Percentiles rank a stretch among this genome's conserved stretches.
phyloP scores from a whole-genome alignment of 2,329 filamentous ascomycete species.

The Dactylellina sp. region DNA sequence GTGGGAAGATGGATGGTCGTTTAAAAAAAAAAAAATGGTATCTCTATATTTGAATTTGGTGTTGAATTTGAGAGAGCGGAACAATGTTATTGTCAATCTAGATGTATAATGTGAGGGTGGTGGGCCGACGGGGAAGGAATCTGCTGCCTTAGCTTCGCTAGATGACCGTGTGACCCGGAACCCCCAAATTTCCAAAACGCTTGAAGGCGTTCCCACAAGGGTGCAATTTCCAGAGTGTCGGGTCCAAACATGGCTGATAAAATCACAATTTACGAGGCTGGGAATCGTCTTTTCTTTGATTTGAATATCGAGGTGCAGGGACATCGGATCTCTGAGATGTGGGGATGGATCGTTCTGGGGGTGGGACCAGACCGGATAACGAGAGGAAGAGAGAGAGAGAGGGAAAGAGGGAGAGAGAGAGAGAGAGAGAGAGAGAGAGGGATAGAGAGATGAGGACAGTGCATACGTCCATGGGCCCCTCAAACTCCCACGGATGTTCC shows the following conservation, averaged over 20 bases:
- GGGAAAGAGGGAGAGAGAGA: too few species aligned
- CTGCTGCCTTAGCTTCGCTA: constrained; percentile 34
- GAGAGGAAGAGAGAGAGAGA: neutral
- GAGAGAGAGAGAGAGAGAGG: too few species aligned
- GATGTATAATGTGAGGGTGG: constrained; percentile 9
- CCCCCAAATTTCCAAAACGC: constrained; percentile 51
- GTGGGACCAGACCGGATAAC: constrained; percentile 27
- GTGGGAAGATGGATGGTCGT: neutral
- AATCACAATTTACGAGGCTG: constrained; percentile 34
- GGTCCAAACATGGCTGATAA: constrained; percentile 50
- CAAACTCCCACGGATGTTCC: too few species aligned
- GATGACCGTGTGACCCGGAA: constrained; percentile 46
- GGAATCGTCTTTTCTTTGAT: constrained; percentile 29
- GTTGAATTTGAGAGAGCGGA: constrained; percentile 9
- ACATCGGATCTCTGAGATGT: constrained; percentile 38
- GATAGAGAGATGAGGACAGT: too few species aligned
- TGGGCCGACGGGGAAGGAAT: constrained; percentile 11
- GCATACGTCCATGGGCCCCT: too few species aligned
- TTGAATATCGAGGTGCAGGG: constrained; percentile 42
- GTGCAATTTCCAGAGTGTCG: constrained; percentile 55
- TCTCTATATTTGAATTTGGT: constrained; percentile 5
- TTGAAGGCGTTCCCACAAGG: constrained; percentile 48
- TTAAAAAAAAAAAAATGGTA: neutral
- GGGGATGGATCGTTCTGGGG: constrained; percentile 11
- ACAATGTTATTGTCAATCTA: constrained; percentile 45